Base-by-base conservation (phyloP, 2,329 filamentous ascomycete genomes). In the Westerdykella sp. region DNA sequence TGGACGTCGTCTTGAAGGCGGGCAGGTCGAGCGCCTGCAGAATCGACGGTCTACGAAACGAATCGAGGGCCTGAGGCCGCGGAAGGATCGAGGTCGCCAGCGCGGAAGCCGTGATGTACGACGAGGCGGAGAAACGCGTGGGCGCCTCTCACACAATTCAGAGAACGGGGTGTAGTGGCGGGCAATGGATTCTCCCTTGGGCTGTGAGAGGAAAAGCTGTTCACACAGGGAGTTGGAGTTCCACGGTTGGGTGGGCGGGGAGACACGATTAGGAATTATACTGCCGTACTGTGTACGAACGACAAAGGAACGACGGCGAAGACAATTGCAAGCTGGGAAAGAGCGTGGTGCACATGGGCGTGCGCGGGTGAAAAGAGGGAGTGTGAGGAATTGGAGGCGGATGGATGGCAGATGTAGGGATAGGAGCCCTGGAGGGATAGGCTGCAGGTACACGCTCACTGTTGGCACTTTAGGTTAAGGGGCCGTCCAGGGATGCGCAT, bases 61-160 rank as follows among this genome's bases (percentile, higher is more conserved):
- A 60, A 45, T 74, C 77, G 64, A 78, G 73, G 72, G 76, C 73
- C 71, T 77, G 73, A 53, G 78, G 75, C 74, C 75, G 71, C 60
- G 77, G 79, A 45, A 79, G 70, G 60, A 79, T 66, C 28, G 66
- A 69, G 59, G 74, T 73, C 68, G 76, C 76, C 67, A 80, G 74
- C 60, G 76, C 75, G 67, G 75, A 80, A 70, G 77, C 73, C 73
- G 74, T 78, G 56, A 40, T 67, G 57, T 48, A 53, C 49, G 54
- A 54, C 28, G 25, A 12, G 25, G 44, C 37, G 48, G 62, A 66
- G 63, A 65, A 64, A 67, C 63, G 63, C 60, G 28, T 36, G 49
- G 51, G 45, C 41, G 57, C 62, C 61, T 57, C 56, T 52, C 64
- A 65, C 58, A 45, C 46, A 39, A 37, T 46, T 16, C 39, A 36